A percentile compares a stretch with the other conserved stretches of the same genome.
Conservation (phyloP, 176 grass and related monocot species). For the Musa schizocarpa region DNA sequence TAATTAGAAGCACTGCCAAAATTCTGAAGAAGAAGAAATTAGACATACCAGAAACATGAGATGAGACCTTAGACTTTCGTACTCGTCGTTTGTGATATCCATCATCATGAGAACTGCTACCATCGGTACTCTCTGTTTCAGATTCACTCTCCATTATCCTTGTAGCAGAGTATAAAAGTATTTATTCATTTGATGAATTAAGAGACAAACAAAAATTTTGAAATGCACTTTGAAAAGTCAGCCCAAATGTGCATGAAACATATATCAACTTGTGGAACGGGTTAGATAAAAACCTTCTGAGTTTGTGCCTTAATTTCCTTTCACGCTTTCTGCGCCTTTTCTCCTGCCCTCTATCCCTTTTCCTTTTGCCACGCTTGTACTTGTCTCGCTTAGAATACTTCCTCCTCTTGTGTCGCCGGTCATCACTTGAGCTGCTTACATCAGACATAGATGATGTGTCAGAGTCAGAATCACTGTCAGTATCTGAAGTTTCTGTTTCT, state of each 20-base stretch:
- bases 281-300: slow-evolving; percentile 39
- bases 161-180: slow-evolving; percentile 19
- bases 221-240: neutral
- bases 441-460: slow-evolving; percentile 63
- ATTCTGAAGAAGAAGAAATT: slow-evolving; percentile 5
- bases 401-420: slow-evolving; percentile 51
- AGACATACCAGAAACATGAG: slow-evolving; percentile 63
- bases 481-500: slow-evolving; percentile 56
- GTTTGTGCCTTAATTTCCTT: slow-evolving; percentile 66
- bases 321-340: slow-evolving; percentile 68
- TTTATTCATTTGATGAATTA: neutral
- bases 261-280: neutral
- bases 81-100: slow-evolving; percentile 39
- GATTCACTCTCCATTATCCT: slow-evolving; percentile 43
- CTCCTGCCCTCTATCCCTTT: slow-evolving; percentile 58
- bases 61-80: slow-evolving; percentile 46
- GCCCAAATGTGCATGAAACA: neutral
- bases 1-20: neutral
- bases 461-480: slow-evolving; percentile 65
- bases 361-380: slow-evolving; percentile 60
- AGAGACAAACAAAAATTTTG: neutral
- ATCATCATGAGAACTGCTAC: slow-evolving; percentile 46
- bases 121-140: slow-evolving; percentile 40
- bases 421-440: slow-evolving; percentile 89
- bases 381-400: slow-evolving; percentile 61